A percentile compares a stretch with the other conserved stretches of the same genome.
phyloP scores from a whole-genome alignment of 2,329 filamentous ascomycete genomes.

The Decorospora gaudefroyi region DNA sequence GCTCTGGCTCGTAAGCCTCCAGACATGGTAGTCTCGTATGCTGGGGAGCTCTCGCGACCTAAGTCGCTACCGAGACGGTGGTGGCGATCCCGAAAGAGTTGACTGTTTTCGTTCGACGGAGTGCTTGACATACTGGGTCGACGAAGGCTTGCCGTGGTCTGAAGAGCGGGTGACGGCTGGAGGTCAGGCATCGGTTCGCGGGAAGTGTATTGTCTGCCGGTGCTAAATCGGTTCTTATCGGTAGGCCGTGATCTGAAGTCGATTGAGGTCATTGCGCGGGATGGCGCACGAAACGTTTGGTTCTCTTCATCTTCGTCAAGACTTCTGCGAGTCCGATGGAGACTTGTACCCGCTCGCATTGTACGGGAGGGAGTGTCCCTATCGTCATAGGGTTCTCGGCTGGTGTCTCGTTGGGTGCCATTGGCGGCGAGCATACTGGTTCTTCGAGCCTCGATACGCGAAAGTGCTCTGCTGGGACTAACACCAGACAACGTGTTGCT shows the following conservation, averaged over 20 bases:
- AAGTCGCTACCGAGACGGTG: conserved; percentile 32
- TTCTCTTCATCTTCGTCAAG: conserved; percentile 45
- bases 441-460: conserved; percentile 54
- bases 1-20: conserved; percentile 30
- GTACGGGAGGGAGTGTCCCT: conserved; percentile 36
- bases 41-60: conserved; percentile 37
- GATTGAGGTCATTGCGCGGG: conserved; percentile 52
- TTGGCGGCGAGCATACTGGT: conserved; percentile 37
- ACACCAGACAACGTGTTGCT: conserved; percentile 35
- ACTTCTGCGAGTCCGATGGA: conserved; percentile 45
- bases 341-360: conserved; percentile 46
- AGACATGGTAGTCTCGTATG: conserved; percentile 37
- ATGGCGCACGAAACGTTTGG: conserved; percentile 51
- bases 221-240: conserved; percentile 27
- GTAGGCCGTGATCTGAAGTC: conserved; percentile 48
- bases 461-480: conserved; percentile 46
- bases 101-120: conserved; percentile 32
- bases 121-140: conserved; percentile 36
- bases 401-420: conserved; percentile 37
- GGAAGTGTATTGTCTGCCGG: conserved; percentile 44
- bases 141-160: conserved; percentile 34
- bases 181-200: conserved; percentile 46
- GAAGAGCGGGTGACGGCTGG: conserved; percentile 39
- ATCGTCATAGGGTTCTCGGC: conserved; percentile 34
- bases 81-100: conserved; percentile 34